Evolutionary conservation across 139 green algal genomes (phyloP).

Genomic region (Axilococcus clingmanii): DNA sequence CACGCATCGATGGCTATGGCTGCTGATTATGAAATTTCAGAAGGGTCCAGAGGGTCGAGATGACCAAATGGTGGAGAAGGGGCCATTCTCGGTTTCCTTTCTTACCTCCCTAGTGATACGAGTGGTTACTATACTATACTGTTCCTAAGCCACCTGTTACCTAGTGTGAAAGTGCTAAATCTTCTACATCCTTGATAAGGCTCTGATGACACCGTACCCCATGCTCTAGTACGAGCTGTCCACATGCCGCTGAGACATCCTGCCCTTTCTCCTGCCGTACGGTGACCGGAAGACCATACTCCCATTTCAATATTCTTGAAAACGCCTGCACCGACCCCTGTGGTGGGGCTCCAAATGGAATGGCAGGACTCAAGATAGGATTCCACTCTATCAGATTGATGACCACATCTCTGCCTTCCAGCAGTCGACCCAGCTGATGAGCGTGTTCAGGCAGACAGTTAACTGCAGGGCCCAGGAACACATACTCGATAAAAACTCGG

Average conservation of each 20-base stretch:
- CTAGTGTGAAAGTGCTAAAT: background rate
- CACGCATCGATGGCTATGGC: no score
- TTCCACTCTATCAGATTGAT: constrained; percentile 95
- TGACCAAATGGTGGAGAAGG: no score
- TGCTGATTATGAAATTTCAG: no score
- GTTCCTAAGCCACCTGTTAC: background rate
- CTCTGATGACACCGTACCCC: background rate
- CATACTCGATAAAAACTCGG: constrained; percentile 92
- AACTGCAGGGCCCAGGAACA: constrained; percentile 72
- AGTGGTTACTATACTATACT: no score
- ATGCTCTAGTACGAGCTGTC: constrained; percentile 70
- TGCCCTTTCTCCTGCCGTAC: constrained; percentile 86
- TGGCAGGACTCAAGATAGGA: constrained; percentile 46
- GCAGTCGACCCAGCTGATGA: constrained; percentile 59
- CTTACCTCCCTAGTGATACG: no score
- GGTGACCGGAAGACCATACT: constrained; percentile 67
- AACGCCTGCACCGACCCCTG: constrained; percentile 41
- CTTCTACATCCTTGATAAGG: constrained; percentile 1
- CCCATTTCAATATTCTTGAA: constrained; percentile 44
- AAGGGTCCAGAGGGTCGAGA: no score
- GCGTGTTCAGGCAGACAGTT: constrained; percentile 74
- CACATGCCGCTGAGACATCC: constrained; percentile 58
- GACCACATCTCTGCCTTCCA: constrained; percentile 45
- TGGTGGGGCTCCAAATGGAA: constrained; percentile 44
- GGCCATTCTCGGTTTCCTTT: no score